These are phyloP conservation scores for Baeospora myosura DNA, from an alignment of 1,284 basidiomycete genomes.

Conservation along the genomic window DNA sequence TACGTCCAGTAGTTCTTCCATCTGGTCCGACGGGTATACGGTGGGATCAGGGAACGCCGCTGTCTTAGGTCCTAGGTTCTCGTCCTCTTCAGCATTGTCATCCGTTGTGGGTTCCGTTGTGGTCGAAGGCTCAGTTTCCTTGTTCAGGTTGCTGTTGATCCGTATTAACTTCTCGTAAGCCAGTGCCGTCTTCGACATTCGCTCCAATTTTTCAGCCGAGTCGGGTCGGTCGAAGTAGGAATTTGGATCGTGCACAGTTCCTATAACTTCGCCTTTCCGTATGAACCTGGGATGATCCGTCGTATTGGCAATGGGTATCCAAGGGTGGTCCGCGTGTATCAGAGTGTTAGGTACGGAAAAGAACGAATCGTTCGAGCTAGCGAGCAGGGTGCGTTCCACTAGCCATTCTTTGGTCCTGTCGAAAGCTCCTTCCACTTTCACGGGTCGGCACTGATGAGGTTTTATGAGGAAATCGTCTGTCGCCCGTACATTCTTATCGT, in stretches of 20 bases:
- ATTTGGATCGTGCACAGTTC: neutral
- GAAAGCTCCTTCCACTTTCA: neutral
- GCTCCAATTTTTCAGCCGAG: neutral
- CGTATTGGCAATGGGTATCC: neutral
- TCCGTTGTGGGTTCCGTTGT: too few relatives aligned
- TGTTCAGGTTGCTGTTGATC: neutral
- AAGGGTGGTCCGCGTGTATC: neutral
- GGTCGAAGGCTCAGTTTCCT: neutral
- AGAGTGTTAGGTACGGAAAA: neutral
- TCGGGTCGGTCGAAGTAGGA: neutral
- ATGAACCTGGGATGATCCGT: slow-evolving; percentile 4
- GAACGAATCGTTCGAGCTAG: neutral
- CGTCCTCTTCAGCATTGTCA: neutral
- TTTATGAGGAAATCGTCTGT: neutral
- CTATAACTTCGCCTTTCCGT: neutral
- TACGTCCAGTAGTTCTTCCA: neutral
- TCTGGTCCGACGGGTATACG: neutral
- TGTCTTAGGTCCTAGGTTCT: neutral
- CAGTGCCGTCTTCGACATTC: neutral
- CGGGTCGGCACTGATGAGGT: neutral
- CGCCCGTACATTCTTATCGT: neutral
- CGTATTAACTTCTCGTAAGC: neutral
- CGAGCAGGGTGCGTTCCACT: neutral
- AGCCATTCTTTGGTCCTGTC: neutral
- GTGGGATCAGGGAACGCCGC: neutral